phyloP scores from a whole-genome alignment of 2,329 filamentous ascomycete genomes.

The Trichoderma koningiopsis region DNA sequence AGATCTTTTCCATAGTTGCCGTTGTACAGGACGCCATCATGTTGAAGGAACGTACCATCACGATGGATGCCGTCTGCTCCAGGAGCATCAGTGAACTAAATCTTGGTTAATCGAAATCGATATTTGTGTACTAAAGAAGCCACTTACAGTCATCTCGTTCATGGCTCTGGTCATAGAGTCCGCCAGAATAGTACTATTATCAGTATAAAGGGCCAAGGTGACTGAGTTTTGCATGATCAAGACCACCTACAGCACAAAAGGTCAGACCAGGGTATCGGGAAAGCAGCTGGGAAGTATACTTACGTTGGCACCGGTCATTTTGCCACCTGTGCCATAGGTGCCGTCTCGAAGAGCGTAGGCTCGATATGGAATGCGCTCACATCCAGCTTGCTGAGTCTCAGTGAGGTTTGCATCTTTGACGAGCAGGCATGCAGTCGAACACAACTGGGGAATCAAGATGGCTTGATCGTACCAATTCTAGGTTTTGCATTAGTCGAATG shows the following conservation, averaged over 20 bases:
- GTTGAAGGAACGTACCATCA: conserved; percentile 33
- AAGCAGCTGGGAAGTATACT: neutral
- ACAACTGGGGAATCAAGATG: conserved; percentile 32
- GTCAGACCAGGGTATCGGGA: neutral
- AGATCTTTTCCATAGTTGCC: conserved; percentile 34
- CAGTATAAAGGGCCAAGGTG: conserved; percentile 30
- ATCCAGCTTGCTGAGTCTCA: conserved; percentile 27
- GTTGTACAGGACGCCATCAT: conserved; percentile 32
- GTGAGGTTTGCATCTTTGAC: conserved; percentile 29
- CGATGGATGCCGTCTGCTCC: conserved; percentile 32
- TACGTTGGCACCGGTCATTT: conserved; percentile 32
- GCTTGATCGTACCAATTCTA: conserved; percentile 34
- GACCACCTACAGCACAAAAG: conserved; percentile 24
- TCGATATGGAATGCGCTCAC: conserved; percentile 30
- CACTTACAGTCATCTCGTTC: conserved; percentile 29
- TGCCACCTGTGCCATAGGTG: conserved; percentile 29
- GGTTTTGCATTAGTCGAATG: neutral
- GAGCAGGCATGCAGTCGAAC: conserved; percentile 30
- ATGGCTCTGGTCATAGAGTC: conserved; percentile 29
- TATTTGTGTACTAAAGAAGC: neutral
- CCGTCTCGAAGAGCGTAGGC: conserved; percentile 30
- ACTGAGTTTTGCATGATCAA: conserved; percentile 33
- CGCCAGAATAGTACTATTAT: conserved; percentile 30
- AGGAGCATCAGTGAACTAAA: conserved; percentile 28
- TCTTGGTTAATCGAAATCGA: neutral